A percentile compares a stretch with the other conserved stretches of the same genome.
These are phyloP conservation scores for Penicillium glabrum DNA, from an alignment of 2,329 filamentous ascomycete species.

Conservation along the genomic window DNA sequence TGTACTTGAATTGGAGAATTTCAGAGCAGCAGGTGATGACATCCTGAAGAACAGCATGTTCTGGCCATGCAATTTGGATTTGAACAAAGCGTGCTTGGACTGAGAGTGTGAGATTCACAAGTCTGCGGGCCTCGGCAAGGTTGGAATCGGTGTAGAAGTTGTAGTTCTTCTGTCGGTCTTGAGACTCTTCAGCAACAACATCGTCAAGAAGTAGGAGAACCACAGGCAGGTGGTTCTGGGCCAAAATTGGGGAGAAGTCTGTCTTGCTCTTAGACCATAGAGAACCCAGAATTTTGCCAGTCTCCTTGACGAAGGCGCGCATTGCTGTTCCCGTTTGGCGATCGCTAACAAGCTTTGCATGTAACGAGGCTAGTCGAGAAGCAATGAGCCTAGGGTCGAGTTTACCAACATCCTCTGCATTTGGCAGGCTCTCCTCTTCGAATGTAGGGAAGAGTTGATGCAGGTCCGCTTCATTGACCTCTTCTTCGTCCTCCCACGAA, in stretches of 20 bases:
- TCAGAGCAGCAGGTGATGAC: constrained; percentile 73
- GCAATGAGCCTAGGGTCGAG: constrained; percentile 57
- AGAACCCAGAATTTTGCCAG: constrained; percentile 35
- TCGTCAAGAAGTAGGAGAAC: constrained; percentile 66
- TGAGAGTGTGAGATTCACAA: constrained; percentile 68
- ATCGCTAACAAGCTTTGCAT: constrained; percentile 48
- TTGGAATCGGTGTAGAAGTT: constrained; percentile 91
- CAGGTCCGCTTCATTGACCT: constrained; percentile 71
- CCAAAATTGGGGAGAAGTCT: constrained; percentile 25
- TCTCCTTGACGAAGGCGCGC: constrained; percentile 35
- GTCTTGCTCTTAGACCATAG: constrained; percentile 28
- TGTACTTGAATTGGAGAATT: constrained; percentile 71
- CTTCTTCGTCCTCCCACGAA: constrained; percentile 72
- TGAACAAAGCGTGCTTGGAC: constrained; percentile 71
- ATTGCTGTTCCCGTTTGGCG: constrained; percentile 31
- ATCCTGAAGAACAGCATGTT: constrained; percentile 78
- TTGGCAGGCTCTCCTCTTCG: constrained; percentile 54
- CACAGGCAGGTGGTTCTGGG: constrained; percentile 63
- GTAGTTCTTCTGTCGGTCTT: constrained; percentile 55
- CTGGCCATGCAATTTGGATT: constrained; percentile 64
- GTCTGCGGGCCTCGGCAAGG: constrained; percentile 69
- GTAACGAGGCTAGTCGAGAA: constrained; percentile 61
- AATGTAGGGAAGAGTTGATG: constrained; percentile 79
- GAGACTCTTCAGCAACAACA: constrained; percentile 52
- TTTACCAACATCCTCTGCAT: constrained; percentile 24